These are phyloP conservation scores for Xanthoparmelia taractica DNA, from an alignment of 495 filamentous ascomycete species.

Conservation along the genomic window DNA sequence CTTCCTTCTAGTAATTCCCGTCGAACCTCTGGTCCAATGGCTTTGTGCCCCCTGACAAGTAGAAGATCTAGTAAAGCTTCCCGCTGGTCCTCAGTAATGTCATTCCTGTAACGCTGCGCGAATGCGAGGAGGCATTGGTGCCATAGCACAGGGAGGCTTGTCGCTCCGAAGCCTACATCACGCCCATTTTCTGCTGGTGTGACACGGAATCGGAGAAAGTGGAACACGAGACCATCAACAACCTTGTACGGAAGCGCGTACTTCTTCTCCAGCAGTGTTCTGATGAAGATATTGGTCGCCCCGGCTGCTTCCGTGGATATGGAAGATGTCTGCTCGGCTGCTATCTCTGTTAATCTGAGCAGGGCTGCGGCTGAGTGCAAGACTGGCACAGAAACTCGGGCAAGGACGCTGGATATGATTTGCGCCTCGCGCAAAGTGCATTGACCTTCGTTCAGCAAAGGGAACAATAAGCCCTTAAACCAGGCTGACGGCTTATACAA, in stretches of 20 bases:
- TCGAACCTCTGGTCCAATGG: constrained; percentile 84
- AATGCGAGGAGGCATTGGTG: constrained; percentile 85
- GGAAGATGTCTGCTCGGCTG: constrained; percentile 71
- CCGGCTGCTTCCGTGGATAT: constrained; percentile 65
- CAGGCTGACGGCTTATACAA: constrained; percentile 94
- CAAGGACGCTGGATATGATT: constrained; percentile 76
- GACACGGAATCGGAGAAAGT: constrained; percentile 82
- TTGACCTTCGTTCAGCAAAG: constrained; percentile 64
- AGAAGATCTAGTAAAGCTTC: constrained; percentile 86
- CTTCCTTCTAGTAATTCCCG: constrained; percentile 85
- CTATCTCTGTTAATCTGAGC: constrained; percentile 85
- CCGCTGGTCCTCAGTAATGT: constrained; percentile 86
- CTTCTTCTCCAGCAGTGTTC: constrained; percentile 86
- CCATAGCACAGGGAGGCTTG: constrained; percentile 65
- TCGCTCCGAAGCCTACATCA: constrained; percentile 32
- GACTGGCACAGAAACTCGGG: constrained; percentile 73
- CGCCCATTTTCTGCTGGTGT: constrained; percentile 39
- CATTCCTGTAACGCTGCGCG: constrained; percentile 87
- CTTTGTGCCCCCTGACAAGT: constrained; percentile 75
- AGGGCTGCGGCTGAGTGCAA: constrained; percentile 89
- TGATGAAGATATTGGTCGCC: constrained; percentile 88
- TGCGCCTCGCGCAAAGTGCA: constrained; percentile 87
- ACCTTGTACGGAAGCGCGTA: constrained; percentile 94
- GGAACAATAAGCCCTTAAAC: constrained; percentile 95
- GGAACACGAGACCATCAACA: constrained; percentile 89